phyloP scores from a whole-genome alignment of 2,329 filamentous ascomycete genomes.

The Colletotrichum orchidophilum region DNA sequence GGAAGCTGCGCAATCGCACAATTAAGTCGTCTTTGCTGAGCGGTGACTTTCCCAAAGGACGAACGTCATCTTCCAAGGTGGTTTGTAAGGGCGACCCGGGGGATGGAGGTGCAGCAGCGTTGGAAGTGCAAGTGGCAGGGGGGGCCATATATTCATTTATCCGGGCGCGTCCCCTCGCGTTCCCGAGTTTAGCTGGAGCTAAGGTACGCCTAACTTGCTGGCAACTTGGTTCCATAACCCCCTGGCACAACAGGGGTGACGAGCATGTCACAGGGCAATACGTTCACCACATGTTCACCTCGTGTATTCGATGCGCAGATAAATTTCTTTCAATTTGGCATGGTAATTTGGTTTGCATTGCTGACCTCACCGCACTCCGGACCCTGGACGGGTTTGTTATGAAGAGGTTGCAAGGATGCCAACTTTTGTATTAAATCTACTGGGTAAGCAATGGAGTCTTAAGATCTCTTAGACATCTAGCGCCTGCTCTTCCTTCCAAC shows the following conservation, averaged over 20 bases:
- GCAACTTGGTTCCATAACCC: neutral
- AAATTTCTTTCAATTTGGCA: neutral
- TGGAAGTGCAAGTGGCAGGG: neutral
- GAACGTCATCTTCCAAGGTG: constrained; percentile 21
- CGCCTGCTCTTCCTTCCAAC: neutral
- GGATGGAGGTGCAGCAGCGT: neutral
- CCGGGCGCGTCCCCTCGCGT: constrained; percentile 9
- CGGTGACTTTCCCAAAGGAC: neutral
- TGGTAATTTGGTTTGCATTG: neutral
- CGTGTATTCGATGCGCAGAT: neutral
- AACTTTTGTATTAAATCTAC: no score
- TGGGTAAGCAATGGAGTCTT: no score
- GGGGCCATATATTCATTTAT: constrained; percentile 26
- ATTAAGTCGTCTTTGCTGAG: constrained; percentile 18
- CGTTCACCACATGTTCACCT: neutral
- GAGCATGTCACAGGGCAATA: neutral
- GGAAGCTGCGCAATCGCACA: constrained; percentile 13
- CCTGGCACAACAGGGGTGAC: neutral
- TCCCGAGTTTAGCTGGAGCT: neutral
- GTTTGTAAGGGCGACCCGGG: neutral
- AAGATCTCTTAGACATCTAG: no score
- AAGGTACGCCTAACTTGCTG: neutral
- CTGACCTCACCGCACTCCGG: neutral
- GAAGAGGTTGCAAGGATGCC: neutral
- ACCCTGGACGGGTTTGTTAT: neutral